phyloP scores from a whole-genome alignment of 2,329 filamentous ascomycete species.

The Cladosporium sp. region DNA sequence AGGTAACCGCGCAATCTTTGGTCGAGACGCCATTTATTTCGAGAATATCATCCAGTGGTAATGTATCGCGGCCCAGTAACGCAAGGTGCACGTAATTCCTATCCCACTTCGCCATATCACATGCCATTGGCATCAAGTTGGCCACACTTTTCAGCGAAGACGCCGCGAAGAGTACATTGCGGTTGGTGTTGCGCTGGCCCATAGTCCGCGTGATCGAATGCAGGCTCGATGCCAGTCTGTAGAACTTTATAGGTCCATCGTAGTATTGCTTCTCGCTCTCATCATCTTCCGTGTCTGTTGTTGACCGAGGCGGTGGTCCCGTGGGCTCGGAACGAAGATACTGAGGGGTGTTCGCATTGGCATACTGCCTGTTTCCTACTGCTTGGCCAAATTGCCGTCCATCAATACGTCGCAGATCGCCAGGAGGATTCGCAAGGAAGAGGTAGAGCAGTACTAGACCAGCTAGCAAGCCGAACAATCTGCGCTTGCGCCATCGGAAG shows the following conservation, averaged over 20 bases:
- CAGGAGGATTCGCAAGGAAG: conserved; percentile 62
- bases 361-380: background rate
- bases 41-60: conserved; percentile 65
- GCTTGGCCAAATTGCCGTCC: conserved; percentile 13
- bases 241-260: conserved; percentile 67
- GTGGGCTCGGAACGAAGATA: conserved; percentile 14
- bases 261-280: conserved; percentile 46
- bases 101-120: conserved; percentile 70
- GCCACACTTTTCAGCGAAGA: conserved; percentile 70
- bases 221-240: conserved; percentile 60
- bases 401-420: conserved; percentile 35
- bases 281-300: conserved; percentile 15
- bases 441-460: conserved; percentile 56
- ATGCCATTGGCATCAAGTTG: conserved; percentile 73
- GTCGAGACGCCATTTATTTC: conserved; percentile 74
- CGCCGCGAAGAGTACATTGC: conserved; percentile 75
- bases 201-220: conserved; percentile 54
- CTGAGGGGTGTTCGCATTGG: background rate
- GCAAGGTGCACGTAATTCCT: conserved; percentile 77
- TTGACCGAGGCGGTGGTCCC: conserved; percentile 22
- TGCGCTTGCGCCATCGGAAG: conserved; percentile 46
- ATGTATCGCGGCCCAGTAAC: conserved; percentile 68
- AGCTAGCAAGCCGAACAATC: conserved; percentile 38
- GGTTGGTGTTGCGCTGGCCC: conserved; percentile 52
- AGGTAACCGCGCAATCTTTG: conserved; percentile 59